A percentile compares a stretch with the other conserved stretches of the same genome.
phyloP scores from a whole-genome alignment of 257 asterid species.

The Forsythia suspensa region DNA sequence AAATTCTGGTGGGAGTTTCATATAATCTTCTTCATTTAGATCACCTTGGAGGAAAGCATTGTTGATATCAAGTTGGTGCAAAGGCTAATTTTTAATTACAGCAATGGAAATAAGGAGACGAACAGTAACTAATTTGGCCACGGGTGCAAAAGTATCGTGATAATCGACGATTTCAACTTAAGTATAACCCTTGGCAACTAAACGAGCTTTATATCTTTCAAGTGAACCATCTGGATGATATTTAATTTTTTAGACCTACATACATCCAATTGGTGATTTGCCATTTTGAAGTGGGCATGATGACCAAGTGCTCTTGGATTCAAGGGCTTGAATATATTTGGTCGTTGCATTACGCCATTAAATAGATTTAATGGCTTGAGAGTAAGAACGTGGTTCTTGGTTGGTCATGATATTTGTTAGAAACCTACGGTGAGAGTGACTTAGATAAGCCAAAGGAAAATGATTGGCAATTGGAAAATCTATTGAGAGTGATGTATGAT shows the following conservation, averaged over 20 bases:
- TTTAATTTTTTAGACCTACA: not conserved
- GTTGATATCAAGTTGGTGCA: slow-evolving; percentile 8
- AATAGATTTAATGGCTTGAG: not conserved
- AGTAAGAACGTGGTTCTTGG: too few relatives aligned
- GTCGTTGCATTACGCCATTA: not conserved
- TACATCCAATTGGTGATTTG: not conserved
- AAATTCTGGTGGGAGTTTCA: too few relatives aligned
- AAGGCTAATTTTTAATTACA: not conserved
- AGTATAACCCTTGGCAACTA: not conserved
- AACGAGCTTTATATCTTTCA: slow-evolving; percentile 8
- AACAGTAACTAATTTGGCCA: not conserved
- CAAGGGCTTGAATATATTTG: slow-evolving; percentile 5
- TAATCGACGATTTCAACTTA: not conserved
- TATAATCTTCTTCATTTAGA: too few relatives aligned
- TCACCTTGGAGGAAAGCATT: too few relatives aligned
- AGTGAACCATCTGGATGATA: not conserved
- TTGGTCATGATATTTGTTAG: too few relatives aligned
- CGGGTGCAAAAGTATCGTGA: not conserved
- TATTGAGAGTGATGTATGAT: too few relatives aligned
- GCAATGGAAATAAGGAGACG: not conserved
- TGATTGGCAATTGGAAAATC: too few relatives aligned
- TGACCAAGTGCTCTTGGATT: not conserved
- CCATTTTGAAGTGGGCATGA: not conserved
- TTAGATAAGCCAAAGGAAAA: too few relatives aligned
- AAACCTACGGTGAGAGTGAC: too few relatives aligned